Conservation (phyloP, 306 rosid genomes). For the Abrus precatorius region DNA sequence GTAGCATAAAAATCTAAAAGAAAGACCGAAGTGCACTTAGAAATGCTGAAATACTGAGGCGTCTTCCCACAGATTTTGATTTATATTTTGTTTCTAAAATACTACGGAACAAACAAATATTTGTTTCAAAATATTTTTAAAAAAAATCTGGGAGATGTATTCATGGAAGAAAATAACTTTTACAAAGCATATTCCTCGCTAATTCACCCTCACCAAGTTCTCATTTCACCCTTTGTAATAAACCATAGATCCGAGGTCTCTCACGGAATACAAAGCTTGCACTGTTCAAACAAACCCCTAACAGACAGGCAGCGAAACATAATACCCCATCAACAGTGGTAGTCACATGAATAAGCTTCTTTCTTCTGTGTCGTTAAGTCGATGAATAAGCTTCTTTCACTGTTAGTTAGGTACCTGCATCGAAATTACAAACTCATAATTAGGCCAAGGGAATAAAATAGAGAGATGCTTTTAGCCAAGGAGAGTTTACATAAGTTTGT, state of each 20-base stretch:
- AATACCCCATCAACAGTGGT: neutral
- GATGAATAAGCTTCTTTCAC: neutral
- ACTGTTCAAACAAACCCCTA: neutral
- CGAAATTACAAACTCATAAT: neutral
- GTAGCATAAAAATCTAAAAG: too few species aligned
- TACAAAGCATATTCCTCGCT: neutral
- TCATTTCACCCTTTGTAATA: slow-evolving; percentile 14
- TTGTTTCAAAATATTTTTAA: neutral
- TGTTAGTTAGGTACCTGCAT: neutral
- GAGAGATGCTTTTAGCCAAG: neutral
- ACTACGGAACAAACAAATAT: neutral
- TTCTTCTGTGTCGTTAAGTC: neutral
- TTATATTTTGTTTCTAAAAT: neutral
- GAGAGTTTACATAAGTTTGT: neutral
- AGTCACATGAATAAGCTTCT: neutral
- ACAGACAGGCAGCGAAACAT: neutral
- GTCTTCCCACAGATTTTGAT: neutral
- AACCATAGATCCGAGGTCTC: neutral
- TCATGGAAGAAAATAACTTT: neutral
- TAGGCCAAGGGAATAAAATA: neutral
- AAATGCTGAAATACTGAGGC: too few species aligned
- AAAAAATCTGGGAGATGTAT: neutral
- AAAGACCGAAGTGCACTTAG: too few species aligned
- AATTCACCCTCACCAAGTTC: slow-evolving; percentile 8
- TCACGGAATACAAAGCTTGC: slow-evolving; percentile 4